Evolutionary conservation across 352 stramenopile genomes (phyloP).

Genomic region (Elongisporangium prolatum): DNA sequence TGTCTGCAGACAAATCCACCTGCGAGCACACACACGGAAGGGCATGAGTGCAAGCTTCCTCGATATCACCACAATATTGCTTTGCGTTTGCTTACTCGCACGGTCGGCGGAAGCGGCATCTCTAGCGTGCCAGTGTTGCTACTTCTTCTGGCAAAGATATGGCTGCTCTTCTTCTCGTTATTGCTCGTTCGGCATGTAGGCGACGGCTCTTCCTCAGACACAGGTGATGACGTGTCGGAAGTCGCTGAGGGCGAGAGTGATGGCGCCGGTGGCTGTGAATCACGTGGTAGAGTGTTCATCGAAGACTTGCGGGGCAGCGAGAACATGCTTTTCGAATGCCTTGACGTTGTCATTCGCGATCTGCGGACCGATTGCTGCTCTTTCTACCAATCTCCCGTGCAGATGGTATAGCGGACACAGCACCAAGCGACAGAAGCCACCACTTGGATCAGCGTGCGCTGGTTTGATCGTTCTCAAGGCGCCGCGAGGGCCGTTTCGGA

Average conservation of each 20-base stretch:
- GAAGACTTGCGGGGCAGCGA: constrained; percentile 39
- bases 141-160: constrained; percentile 9
- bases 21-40: background rate
- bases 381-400: background rate
- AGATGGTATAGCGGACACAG: background rate
- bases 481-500: background rate
- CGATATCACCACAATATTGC: background rate
- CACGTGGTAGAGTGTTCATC: constrained; percentile 24
- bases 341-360: constrained; percentile 23
- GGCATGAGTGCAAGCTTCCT: background rate
- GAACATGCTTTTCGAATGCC: constrained; percentile 23
- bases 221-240: background rate
- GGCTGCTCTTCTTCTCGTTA: constrained; percentile 16
- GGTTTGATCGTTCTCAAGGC: background rate
- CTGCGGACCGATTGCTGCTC: background rate
- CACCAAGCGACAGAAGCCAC: background rate
- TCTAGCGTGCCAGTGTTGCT: constrained; percentile 8
- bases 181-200: constrained; percentile 16
- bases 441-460: background rate
- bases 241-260: background rate
- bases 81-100: background rate
- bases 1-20: background rate
- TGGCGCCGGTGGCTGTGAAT: background rate
- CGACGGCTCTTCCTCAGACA: constrained; percentile 17
- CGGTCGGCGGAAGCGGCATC: background rate